Conservation (phyloP, 225 moss, liverwort and hornwort species). For the Pseudoscleropodium purum region DNA sequence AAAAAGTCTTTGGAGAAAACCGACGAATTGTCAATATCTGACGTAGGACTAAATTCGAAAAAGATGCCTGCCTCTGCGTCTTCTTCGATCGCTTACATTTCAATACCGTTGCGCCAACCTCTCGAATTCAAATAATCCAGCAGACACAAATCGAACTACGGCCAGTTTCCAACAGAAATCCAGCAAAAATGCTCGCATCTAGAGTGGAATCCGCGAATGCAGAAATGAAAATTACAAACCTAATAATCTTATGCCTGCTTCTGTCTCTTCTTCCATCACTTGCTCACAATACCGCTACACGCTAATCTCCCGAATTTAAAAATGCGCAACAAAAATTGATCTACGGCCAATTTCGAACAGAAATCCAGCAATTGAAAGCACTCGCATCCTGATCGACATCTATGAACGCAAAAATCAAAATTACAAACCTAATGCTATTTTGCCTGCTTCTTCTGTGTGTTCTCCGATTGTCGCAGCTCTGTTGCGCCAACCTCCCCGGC, state of each 20-base stretch:
- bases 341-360: neutral
- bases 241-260: neutral
- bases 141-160: neutral
- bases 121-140: neutral
- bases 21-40: neutral
- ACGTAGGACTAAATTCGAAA: neutral
- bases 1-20: neutral
- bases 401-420: neutral
- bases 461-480: neutral
- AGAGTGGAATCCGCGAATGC: neutral
- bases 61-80: neutral
- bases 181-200: neutral
- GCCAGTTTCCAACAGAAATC: neutral
- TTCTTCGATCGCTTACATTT: too few species aligned
- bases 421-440: neutral
- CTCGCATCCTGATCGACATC: neutral
- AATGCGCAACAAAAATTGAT: neutral
- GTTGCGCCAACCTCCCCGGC: neutral
- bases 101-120: neutral
- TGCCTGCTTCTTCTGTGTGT: neutral
- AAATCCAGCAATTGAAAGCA: neutral
- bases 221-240: neutral
- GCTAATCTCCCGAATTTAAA: neutral
- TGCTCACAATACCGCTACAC: neutral
- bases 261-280: neutral